Percentiles rank a stretch among this genome's conserved stretches.
These are phyloP conservation scores for Durotheca rogersii DNA, from an alignment of 495 filamentous ascomycete species.

Conservation along the genomic window DNA sequence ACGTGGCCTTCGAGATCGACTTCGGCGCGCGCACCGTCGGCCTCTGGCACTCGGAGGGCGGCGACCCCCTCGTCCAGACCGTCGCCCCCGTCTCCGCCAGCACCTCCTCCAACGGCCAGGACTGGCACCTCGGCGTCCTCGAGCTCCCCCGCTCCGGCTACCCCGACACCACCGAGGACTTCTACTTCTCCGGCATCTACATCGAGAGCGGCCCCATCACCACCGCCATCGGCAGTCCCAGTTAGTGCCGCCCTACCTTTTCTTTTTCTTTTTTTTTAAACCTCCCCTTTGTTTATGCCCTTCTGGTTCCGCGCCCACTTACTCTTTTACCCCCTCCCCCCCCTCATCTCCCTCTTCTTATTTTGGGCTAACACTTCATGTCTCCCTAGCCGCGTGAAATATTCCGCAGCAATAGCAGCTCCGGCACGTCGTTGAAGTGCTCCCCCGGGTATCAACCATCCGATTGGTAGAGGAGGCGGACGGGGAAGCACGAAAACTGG, in stretches of 20 bases:
- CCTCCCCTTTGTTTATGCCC: no score
- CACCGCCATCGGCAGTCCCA: constrained; percentile 55
- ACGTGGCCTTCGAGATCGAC: constrained; percentile 67
- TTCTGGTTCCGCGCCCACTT: no score
- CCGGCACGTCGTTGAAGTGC: no score
- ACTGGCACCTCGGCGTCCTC: constrained; percentile 75
- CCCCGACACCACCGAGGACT: constrained; percentile 59
- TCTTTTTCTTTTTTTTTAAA: not conserved
- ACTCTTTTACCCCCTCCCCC: no score
- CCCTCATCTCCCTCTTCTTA: no score
- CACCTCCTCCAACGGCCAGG: constrained; percentile 65
- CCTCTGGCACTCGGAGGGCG: constrained; percentile 67
- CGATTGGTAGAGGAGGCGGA: no score
- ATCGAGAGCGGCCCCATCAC: constrained; percentile 65
- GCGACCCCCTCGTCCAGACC: constrained; percentile 55
- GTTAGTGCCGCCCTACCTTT: constrained; percentile 7
- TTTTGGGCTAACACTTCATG: not conserved
- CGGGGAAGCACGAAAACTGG: no score
- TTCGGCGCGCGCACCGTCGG: constrained; percentile 61
- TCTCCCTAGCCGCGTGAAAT: constrained; percentile 9
- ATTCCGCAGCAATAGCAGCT: no score
- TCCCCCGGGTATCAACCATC: no score
- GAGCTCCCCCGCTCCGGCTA: constrained; percentile 61
- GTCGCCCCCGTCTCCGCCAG: constrained; percentile 58
- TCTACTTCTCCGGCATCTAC: constrained; percentile 72